Percentiles rank a stretch among this genome's conserved stretches.
phyloP scores from a whole-genome alignment of 73 alveolate species.

The Paramecium sonneborni region DNA sequence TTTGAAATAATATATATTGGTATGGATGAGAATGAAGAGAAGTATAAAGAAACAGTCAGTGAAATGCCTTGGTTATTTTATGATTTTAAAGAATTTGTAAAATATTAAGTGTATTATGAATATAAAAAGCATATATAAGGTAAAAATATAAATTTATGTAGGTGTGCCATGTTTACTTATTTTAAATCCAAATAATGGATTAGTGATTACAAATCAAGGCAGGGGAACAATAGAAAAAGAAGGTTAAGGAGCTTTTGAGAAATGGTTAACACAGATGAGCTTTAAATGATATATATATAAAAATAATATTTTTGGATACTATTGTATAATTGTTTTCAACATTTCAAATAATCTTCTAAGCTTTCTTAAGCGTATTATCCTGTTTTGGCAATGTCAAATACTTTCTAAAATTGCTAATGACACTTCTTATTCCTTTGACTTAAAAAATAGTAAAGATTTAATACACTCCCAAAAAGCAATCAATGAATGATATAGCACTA shows the following conservation, averaged over 20 bases:
- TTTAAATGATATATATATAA: conserved; percentile 11
- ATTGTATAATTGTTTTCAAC: not conserved
- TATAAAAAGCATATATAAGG: conserved; percentile 64
- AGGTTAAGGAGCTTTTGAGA: conserved; percentile 30
- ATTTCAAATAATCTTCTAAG: conserved; percentile 21
- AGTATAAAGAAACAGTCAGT: conserved; percentile 46
- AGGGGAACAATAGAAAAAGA: conserved; percentile 33
- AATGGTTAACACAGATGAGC: conserved; percentile 45
- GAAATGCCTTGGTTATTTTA: conserved; percentile 67
- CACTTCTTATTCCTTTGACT: conserved; percentile 1
- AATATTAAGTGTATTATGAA: conserved; percentile 56
- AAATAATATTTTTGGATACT: not conserved
- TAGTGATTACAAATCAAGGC: conserved; percentile 35
- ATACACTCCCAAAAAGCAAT: conserved; percentile 65
- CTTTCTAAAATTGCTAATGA: not conserved
- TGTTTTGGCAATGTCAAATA: conserved; percentile 40
- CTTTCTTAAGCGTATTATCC: conserved; percentile 37
- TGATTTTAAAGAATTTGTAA: conserved; percentile 54
- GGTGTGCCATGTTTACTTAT: not conserved
- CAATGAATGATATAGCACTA: conserved; percentile 49
- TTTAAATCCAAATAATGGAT: not conserved
- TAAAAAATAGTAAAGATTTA: not conserved
- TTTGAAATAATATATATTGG: conserved; percentile 62
- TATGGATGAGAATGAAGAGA: conserved; percentile 59
- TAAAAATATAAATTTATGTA: not conserved